Percentiles rank a stretch among this genome's conserved stretches.
Conservation (phyloP, 495 filamentous ascomycete genomes). For the Extremus antarcticus region DNA sequence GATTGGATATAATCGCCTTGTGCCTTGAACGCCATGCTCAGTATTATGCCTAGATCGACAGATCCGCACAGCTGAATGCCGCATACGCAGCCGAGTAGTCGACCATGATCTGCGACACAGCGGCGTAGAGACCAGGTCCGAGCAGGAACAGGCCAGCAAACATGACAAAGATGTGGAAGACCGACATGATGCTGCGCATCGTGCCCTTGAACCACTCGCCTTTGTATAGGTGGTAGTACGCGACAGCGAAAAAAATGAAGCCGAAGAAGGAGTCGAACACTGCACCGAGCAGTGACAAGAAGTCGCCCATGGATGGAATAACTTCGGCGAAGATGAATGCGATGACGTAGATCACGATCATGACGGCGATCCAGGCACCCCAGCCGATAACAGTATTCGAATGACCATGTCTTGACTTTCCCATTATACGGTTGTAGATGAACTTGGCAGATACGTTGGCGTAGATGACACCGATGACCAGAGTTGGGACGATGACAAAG, state of each 20-base stretch:
- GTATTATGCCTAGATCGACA: slow-evolving; percentile 1
- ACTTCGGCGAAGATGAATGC: slow-evolving; percentile 78
- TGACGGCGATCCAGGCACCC: slow-evolving; percentile 60
- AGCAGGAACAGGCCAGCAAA: slow-evolving; percentile 63
- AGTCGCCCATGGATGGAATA: slow-evolving; percentile 77
- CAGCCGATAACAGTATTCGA: slow-evolving; percentile 70
- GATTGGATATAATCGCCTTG: neutral
- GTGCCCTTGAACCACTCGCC: slow-evolving; percentile 51
- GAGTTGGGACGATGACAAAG: slow-evolving; percentile 83
- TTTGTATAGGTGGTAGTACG: slow-evolving; percentile 52
- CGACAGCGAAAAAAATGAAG: slow-evolving; percentile 85
- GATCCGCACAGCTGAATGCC: slow-evolving; percentile 4
- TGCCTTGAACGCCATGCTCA: neutral
- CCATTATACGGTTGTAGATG: slow-evolving; percentile 69
- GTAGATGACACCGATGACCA: slow-evolving; percentile 78
- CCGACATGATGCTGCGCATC: slow-evolving; percentile 5
- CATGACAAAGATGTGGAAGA: slow-evolving; percentile 59
- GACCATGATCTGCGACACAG: slow-evolving; percentile 7
- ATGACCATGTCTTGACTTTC: slow-evolving; percentile 59
- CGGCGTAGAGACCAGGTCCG: slow-evolving; percentile 59
- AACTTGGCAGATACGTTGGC: slow-evolving; percentile 78
- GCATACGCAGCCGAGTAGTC: neutral
- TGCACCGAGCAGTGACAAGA: slow-evolving; percentile 74
- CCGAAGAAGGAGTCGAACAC: slow-evolving; percentile 87
- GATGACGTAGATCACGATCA: slow-evolving; percentile 60